Conservation (phyloP, 345 rosid genomes). For the Raphanus sativus region DNA sequence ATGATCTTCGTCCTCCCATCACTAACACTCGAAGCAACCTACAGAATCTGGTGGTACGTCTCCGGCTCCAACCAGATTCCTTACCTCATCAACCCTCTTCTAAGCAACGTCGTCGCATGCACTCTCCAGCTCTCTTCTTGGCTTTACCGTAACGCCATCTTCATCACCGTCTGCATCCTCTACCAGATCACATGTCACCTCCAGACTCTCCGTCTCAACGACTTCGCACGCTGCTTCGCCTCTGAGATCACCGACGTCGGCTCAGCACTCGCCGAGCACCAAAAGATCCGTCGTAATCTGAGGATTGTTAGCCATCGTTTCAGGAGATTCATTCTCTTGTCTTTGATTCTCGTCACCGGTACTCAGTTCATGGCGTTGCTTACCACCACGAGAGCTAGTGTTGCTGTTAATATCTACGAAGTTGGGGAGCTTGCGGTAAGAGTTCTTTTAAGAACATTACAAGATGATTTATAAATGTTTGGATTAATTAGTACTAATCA, state of each 20-base stretch:
- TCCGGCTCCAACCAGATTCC: conserved; percentile 65
- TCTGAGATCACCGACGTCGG: conserved; percentile 66
- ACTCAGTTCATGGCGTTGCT: conserved; percentile 73
- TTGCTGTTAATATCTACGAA: conserved; percentile 65
- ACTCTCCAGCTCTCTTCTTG: conserved; percentile 74
- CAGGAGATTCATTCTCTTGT: conserved; percentile 61
- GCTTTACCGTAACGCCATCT: conserved; percentile 74
- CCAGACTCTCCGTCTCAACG: conserved; percentile 69
- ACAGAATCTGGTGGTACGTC: conserved; percentile 91
- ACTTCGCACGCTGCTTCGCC: conserved; percentile 69
- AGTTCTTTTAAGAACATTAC: background rate
- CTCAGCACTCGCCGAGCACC: conserved; percentile 62
- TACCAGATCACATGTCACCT: conserved; percentile 68
- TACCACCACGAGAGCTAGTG: conserved; percentile 53
- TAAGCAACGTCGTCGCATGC: conserved; percentile 57
- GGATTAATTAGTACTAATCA: background rate
- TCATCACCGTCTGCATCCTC: conserved; percentile 68
- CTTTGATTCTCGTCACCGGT: conserved; percentile 66
- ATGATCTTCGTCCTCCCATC: conserved; percentile 72
- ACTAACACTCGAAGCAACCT: conserved; percentile 61
- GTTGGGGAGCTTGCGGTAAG: conserved; percentile 74
- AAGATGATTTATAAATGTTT: background rate
- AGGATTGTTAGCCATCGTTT: conserved; percentile 87
- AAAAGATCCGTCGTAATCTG: conserved; percentile 61
- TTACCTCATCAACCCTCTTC: conserved; percentile 47